phyloP scores from a whole-genome alignment of 306 rosid species.

The Lablab purpureus region DNA sequence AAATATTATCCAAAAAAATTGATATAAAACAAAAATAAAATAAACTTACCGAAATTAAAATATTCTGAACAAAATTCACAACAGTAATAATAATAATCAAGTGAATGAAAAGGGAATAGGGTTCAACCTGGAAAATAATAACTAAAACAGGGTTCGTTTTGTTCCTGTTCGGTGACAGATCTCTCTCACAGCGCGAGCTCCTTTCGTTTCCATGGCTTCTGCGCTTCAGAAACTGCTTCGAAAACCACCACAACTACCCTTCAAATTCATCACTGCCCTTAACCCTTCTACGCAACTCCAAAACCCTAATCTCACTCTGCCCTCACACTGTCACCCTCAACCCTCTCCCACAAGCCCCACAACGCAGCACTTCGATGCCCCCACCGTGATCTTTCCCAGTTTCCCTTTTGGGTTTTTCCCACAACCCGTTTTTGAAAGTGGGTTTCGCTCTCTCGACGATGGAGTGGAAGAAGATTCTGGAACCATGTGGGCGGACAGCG shows the following conservation, averaged over 20 bases:
- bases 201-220: conserved; percentile 63
- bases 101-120: neutral
- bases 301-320: conserved; percentile 34
- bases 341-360: neutral
- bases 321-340: conserved; percentile 12
- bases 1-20: too few species aligned
- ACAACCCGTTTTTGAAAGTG: conserved; percentile 47
- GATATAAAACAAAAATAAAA: too few species aligned
- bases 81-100: too few species aligned
- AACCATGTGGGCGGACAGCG: conserved; percentile 81
- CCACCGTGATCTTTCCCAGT: conserved; percentile 59
- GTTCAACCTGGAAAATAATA: neutral
- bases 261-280: conserved; percentile 49
- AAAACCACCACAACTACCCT: conserved; percentile 41
- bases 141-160: neutral
- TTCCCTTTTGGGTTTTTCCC: conserved; percentile 65
- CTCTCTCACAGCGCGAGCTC: conserved; percentile 20
- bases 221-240: conserved; percentile 63
- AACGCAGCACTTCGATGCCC: conserved; percentile 7
- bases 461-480: conserved; percentile 49
- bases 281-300: conserved; percentile 30
- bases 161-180: neutral
- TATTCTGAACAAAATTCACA: too few species aligned
- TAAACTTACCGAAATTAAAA: too few species aligned
- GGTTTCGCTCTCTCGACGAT: conserved; percentile 45